Conservation (phyloP, 31 red algal genomes). For the Pterothamnion heteromorphum region DNA sequence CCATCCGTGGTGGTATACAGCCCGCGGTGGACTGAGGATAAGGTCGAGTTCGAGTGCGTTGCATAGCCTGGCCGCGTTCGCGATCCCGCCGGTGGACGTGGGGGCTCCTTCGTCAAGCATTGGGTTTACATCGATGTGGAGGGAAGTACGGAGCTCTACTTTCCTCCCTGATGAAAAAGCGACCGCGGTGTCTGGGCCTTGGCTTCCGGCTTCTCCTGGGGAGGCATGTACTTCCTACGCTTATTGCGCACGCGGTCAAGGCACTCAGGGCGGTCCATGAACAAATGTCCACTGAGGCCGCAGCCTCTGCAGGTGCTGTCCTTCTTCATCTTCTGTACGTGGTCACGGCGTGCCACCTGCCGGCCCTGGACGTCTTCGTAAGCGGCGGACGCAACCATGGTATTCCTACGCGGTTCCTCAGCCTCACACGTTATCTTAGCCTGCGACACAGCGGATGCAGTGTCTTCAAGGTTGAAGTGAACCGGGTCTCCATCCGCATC, state of each 20-base stretch:
- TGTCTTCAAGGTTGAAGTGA: neutral
- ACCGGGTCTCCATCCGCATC: neutral
- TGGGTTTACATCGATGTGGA: neutral
- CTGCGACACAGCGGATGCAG: neutral
- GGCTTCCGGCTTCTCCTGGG: too few species aligned
- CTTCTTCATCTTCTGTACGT: too few species aligned
- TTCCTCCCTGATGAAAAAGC: too few species aligned
- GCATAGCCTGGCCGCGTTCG: neutral
- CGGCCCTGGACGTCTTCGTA: too few species aligned
- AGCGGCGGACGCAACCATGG: too few species aligned
- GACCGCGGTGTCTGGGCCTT: too few species aligned
- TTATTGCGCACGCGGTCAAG: too few species aligned
- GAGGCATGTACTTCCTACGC: too few species aligned
- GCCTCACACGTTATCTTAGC: too few species aligned
- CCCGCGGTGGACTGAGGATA: neutral
- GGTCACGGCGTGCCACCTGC: too few species aligned
- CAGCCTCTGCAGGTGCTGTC: neutral
- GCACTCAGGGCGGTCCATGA: constrained; percentile 26
- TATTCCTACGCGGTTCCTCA: too few species aligned
- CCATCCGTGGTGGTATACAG: neutral
- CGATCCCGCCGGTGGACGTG: neutral
- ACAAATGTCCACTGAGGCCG: neutral
- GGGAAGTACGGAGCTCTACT: too few species aligned
- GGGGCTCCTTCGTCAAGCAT: neutral
- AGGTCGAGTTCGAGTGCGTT: neutral